Conservation (phyloP, 306 rosid genomes). For the Echinosophora koreensis region DNA sequence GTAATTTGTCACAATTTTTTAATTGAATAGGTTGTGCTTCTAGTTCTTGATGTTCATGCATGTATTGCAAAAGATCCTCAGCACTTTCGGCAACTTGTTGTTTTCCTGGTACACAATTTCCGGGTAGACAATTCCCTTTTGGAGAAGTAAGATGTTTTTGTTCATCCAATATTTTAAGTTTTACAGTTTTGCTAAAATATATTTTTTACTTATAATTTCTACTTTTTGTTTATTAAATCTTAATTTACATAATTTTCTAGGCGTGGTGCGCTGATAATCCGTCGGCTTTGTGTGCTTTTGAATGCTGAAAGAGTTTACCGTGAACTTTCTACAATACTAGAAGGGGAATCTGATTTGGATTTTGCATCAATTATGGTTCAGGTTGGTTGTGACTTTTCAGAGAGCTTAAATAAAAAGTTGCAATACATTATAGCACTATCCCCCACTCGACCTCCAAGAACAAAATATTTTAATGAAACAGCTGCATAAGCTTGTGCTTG, state of each 20-base stretch:
- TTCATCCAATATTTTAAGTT: slow-evolving; percentile 24
- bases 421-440: slow-evolving; percentile 21
- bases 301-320: slow-evolving; percentile 95
- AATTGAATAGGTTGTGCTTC: slow-evolving; percentile 84
- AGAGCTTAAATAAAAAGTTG: slow-evolving; percentile 24
- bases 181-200: slow-evolving; percentile 28
- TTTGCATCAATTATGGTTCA: slow-evolving; percentile 96
- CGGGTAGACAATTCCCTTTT: slow-evolving; percentile 81
- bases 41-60: slow-evolving; percentile 96
- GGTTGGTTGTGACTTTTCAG: slow-evolving; percentile 62
- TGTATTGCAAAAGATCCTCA: slow-evolving; percentile 87
- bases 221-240: slow-evolving; percentile 23
- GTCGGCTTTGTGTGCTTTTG: slow-evolving; percentile 93
- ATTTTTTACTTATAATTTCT: slow-evolving; percentile 35
- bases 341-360: slow-evolving; percentile 85
- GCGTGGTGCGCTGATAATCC: slow-evolving; percentile 97
- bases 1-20: slow-evolving; percentile 36
- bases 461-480: not conserved
- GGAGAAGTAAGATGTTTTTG: slow-evolving; percentile 74
- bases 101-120: slow-evolving; percentile 83
- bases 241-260: slow-evolving; percentile 49
- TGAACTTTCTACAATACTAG: slow-evolving; percentile 86
- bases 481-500: slow-evolving; percentile 31
- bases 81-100: slow-evolving; percentile 88
- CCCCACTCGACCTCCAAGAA: not conserved